Evolutionary conservation across 176 grass and related monocot genomes (phyloP).

Genomic region (Oryza glaberrima): DNA sequence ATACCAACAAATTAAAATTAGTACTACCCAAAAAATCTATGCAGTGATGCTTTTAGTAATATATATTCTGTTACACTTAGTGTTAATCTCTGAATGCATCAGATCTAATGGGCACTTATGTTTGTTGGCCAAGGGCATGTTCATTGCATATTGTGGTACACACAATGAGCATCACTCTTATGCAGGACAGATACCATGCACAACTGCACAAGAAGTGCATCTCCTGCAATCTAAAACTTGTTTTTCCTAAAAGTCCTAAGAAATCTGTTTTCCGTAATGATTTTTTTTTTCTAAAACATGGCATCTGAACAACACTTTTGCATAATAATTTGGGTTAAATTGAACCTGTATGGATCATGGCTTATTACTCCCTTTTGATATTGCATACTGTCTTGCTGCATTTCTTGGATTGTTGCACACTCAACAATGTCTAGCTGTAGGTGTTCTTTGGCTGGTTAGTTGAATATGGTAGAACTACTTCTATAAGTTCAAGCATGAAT

Average conservation of each 20-base stretch:
- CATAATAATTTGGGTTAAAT: neutral
- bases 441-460: neutral
- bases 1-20: neutral
- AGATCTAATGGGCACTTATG: neutral
- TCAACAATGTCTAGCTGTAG: neutral
- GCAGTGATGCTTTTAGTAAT: neutral
- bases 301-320: neutral
- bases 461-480: neutral
- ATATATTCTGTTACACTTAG: neutral
- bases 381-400: neutral
- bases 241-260: neutral
- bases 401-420: neutral
- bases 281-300: neutral
- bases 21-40: neutral
- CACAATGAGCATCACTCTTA: neutral
- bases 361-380: slow-evolving; percentile 1
- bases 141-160: neutral
- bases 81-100: neutral
- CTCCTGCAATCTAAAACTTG: neutral
- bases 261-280: neutral
- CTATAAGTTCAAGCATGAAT: neutral
- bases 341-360: neutral
- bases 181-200: neutral
- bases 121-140: neutral
- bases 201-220: neutral